phyloP scores from a whole-genome alignment of 495 filamentous ascomycete species.

The Clavariopsis aquatica region DNA sequence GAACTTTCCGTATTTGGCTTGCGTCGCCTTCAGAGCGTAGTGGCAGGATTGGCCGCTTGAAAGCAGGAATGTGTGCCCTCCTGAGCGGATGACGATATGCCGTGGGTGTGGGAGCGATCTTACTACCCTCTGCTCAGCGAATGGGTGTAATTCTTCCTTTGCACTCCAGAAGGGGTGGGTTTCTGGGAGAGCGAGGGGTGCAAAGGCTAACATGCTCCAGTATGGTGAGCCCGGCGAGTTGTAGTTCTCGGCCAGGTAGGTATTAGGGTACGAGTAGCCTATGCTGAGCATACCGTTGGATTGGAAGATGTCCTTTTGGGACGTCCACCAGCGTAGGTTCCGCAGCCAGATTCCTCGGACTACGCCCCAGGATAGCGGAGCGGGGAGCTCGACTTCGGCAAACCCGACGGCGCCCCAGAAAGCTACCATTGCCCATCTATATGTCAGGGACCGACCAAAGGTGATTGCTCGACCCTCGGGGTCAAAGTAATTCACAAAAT shows the following conservation, averaged over 20 bases:
- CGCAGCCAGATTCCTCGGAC: slow-evolving; percentile 73
- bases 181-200: slow-evolving; percentile 65
- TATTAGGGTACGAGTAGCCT: slow-evolving; percentile 77
- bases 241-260: slow-evolving; percentile 79
- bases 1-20: slow-evolving; percentile 80
- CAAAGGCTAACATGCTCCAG: slow-evolving; percentile 78
- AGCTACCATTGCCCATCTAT: slow-evolving; percentile 77
- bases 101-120: slow-evolving; percentile 64
- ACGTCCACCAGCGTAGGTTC: slow-evolving; percentile 77
- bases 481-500: slow-evolving; percentile 76
- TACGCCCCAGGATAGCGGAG: slow-evolving; percentile 71
- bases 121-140: slow-evolving; percentile 53
- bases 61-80: slow-evolving; percentile 69
- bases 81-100: slow-evolving; percentile 63
- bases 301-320: slow-evolving; percentile 70
- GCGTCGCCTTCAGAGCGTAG: slow-evolving; percentile 75
- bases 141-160: slow-evolving; percentile 62
- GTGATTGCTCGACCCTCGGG: slow-evolving; percentile 67
- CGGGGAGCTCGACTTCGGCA: slow-evolving; percentile 69
- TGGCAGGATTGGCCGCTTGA: slow-evolving; percentile 75
- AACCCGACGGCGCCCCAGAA: slow-evolving; percentile 80
- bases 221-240: slow-evolving; percentile 73
- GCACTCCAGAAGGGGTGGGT: slow-evolving; percentile 75
- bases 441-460: slow-evolving; percentile 74
- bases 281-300: slow-evolving; percentile 71